Evolutionary conservation across 2,329 filamentous ascomycete species (phyloP).

Genomic region (Thielaviopsis punctulata): DNA sequence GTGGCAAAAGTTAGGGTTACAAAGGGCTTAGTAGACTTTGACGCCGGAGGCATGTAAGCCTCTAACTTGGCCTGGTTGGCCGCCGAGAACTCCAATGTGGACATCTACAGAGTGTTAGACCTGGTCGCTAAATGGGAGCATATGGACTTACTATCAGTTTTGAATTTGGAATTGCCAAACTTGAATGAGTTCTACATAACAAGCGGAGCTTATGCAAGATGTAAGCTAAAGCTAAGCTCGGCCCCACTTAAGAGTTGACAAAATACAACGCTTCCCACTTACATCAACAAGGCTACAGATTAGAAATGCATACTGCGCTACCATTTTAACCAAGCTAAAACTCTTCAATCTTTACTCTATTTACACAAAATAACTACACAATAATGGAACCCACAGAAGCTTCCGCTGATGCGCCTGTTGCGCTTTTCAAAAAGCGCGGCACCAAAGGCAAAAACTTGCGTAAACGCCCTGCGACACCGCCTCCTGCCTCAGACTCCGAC

Average conservation of each 20-base stretch:
- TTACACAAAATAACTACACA: neutral
- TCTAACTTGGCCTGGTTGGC: slow-evolving; percentile 20
- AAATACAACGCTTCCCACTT: neutral
- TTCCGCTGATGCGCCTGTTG: neutral
- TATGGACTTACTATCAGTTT: neutral
- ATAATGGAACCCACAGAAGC: neutral
- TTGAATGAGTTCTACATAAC: neutral
- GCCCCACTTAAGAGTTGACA: neutral
- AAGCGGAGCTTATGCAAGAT: neutral
- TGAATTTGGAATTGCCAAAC: neutral
- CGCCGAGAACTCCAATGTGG: slow-evolving; percentile 16
- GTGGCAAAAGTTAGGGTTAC: slow-evolving; percentile 81
- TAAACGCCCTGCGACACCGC: slow-evolving; percentile 6
- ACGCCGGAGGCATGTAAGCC: slow-evolving; percentile 18
- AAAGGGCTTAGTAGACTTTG: slow-evolving; percentile 20
- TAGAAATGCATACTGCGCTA: neutral
- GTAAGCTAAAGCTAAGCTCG: neutral
- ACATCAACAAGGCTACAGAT: neutral
- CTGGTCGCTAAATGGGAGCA: neutral
- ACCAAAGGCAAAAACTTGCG: slow-evolving; percentile 7
- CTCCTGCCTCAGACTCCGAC: slow-evolving; percentile 5
- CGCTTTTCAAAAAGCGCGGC: slow-evolving; percentile 7
- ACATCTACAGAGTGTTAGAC: neutral
- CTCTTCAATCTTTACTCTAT: neutral
- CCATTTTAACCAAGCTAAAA: neutral